Percentiles rank a stretch among this genome's conserved stretches.
Conservation (phyloP, 805 yeast species). For the Isabelozyma gotoi region DNA sequence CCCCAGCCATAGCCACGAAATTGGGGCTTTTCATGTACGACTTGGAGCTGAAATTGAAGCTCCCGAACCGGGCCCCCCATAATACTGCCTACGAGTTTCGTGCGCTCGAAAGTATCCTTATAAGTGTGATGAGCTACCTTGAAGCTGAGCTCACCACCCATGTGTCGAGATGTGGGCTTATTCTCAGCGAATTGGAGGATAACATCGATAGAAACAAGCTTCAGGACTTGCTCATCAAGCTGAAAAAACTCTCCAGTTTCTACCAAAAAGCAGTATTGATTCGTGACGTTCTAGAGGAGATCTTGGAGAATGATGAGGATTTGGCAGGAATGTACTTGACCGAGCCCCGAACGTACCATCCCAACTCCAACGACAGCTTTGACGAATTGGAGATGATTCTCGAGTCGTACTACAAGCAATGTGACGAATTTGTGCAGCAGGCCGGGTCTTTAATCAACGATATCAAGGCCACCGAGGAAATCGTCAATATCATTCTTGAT, state of each 20-base stretch:
- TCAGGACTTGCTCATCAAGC: conserved; percentile 68
- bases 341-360: conserved; percentile 26
- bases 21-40: conserved; percentile 83
- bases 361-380: conserved; percentile 32
- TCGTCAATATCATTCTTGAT: conserved; percentile 86
- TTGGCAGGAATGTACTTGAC: conserved; percentile 75
- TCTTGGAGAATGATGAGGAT: conserved; percentile 85
- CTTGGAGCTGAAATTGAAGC: conserved; percentile 67
- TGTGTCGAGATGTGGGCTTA: conserved; percentile 55
- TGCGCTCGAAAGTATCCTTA: conserved; percentile 78
- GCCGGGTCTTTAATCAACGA: conserved; percentile 81
- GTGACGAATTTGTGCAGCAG: conserved; percentile 91
- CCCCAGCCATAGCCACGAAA: conserved; percentile 63
- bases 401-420: conserved; percentile 86
- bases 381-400: conserved; percentile 84
- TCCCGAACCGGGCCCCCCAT: conserved; percentile 15
- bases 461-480: conserved; percentile 88
- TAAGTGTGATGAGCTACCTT: conserved; percentile 75
- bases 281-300: conserved; percentile 77
- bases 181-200: conserved; percentile 70
- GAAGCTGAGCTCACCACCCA: conserved; percentile 74
- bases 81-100: conserved; percentile 63
- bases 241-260: conserved; percentile 69
- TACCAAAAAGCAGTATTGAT: conserved; percentile 75
- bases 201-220: conserved; percentile 75